Percentiles rank a stretch among this genome's conserved stretches.
phyloP scores from a whole-genome alignment of 2,329 filamentous ascomycete species.

The Falciphora oryzae region DNA sequence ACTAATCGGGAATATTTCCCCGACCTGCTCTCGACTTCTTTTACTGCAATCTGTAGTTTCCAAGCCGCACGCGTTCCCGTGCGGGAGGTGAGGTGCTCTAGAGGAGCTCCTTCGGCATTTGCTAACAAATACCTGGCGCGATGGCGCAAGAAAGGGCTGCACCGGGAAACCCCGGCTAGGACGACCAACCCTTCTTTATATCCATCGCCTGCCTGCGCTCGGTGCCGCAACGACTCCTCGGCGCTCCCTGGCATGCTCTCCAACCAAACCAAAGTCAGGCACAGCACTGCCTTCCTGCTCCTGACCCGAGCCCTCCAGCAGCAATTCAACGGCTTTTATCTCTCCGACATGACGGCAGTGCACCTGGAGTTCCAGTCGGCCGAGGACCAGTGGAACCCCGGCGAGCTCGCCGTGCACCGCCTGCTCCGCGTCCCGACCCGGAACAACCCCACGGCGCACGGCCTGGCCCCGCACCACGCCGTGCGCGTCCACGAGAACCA shows the following conservation, averaged over 20 bases:
- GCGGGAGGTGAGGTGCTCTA: no score
- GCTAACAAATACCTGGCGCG: not conserved
- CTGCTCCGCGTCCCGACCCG: constrained; percentile 50
- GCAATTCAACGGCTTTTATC: not conserved
- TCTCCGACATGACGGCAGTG: not conserved
- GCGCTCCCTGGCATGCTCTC: not conserved
- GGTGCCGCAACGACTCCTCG: not conserved
- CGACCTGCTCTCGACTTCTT: constrained; percentile 2
- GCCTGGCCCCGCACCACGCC: constrained; percentile 56
- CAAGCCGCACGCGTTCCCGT: not conserved
- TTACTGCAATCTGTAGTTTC: not conserved
- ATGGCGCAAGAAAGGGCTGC: not conserved
- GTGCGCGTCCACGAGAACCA: constrained; percentile 56
- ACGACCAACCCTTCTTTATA: not conserved
- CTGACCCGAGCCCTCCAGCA: not conserved
- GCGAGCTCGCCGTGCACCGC: constrained; percentile 60
- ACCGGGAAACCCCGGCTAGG: not conserved
- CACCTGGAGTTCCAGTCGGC: not conserved
- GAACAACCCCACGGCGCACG: constrained; percentile 62
- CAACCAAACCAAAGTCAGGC: not conserved
- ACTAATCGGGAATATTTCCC: not conserved
- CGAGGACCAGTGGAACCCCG: constrained; percentile 50
- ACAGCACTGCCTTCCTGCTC: not conserved
- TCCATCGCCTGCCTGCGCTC: not conserved
- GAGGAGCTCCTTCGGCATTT: not conserved